Percentiles rank a stretch among this genome's conserved stretches.
phyloP scores from a whole-genome alignment of 805 yeast species.

The Monosporozyma yasuniensis region DNA sequence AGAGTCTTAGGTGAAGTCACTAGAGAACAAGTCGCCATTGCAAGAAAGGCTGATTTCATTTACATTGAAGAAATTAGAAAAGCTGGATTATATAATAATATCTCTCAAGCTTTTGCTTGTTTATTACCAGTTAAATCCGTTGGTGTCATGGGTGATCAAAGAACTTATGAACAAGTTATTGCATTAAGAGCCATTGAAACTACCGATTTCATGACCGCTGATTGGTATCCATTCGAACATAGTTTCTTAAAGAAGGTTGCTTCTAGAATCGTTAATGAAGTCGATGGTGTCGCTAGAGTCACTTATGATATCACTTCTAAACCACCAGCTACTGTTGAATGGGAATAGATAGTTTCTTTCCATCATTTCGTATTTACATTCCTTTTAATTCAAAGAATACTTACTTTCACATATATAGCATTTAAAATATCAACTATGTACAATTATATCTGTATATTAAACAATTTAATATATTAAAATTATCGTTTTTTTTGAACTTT shows the following conservation, averaged over 20 bases:
- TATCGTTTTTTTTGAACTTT: not conserved
- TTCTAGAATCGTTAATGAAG: conserved; percentile 95
- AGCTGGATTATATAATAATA: conserved; percentile 86
- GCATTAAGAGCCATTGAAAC: conserved; percentile 98
- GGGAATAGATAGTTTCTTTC: conserved; percentile 56
- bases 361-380: not conserved
- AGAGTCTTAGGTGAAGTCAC: conserved; percentile 97
- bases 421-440: not conserved
- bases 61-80: conserved; percentile 92
- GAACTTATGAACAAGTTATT: conserved; percentile 98
- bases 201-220: conserved; percentile 98
- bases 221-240: conserved; percentile 94
- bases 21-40: conserved; percentile 85
- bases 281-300: conserved; percentile 97
- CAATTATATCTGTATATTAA: not conserved
- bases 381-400: not conserved
- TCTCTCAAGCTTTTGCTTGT: conserved; percentile 97
- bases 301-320: conserved; percentile 97
- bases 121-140: conserved; percentile 95
- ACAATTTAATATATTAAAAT: not conserved
- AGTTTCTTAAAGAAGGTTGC: conserved; percentile 86
- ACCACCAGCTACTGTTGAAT: conserved; percentile 99
- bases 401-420: not conserved
- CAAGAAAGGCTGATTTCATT: conserved; percentile 93
- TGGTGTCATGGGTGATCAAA: conserved; percentile 99